These are phyloP conservation scores for Myrica gale DNA, from an alignment of 306 rosid genomes.

Conservation along the genomic window DNA sequence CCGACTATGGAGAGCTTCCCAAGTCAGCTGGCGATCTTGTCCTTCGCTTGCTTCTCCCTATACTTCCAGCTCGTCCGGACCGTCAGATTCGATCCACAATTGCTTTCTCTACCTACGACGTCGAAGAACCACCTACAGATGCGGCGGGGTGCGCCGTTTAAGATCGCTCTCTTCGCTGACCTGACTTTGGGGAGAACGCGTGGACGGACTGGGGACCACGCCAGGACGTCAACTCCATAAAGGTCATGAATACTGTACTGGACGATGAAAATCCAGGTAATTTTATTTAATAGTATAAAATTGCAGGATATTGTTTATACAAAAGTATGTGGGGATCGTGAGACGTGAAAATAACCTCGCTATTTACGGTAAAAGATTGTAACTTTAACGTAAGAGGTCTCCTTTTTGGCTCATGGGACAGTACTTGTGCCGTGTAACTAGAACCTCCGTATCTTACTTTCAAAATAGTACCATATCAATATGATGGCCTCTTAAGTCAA, in stretches of 20 bases:
- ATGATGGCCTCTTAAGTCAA: no score
- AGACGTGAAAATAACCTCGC: no score
- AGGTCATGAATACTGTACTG: slow-evolving; percentile 55
- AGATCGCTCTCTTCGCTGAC: slow-evolving; percentile 66
- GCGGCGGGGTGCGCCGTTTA: slow-evolving; percentile 40
- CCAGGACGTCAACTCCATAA: slow-evolving; percentile 60
- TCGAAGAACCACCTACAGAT: slow-evolving; percentile 31
- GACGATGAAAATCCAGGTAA: neutral
- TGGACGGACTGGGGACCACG: slow-evolving; percentile 70
- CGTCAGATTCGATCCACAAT: slow-evolving; percentile 25
- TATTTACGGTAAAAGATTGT: no score
- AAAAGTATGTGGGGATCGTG: no score
- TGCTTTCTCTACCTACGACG: neutral
- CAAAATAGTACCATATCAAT: neutral
- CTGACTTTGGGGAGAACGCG: slow-evolving; percentile 69
- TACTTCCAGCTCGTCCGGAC: slow-evolving; percentile 20
- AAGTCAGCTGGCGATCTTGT: neutral
- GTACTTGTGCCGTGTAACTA: no score
- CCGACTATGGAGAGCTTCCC: slow-evolving; percentile 15
- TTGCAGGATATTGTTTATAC: no score
- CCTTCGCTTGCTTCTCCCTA: slow-evolving; percentile 9
- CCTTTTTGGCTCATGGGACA: neutral
- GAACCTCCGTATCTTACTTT: neutral
- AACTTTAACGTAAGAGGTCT: neutral
- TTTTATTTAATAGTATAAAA: no score